Base-by-base conservation (phyloP, 1,139 yeast species). In the Suhomyces chickasaworum region DNA sequence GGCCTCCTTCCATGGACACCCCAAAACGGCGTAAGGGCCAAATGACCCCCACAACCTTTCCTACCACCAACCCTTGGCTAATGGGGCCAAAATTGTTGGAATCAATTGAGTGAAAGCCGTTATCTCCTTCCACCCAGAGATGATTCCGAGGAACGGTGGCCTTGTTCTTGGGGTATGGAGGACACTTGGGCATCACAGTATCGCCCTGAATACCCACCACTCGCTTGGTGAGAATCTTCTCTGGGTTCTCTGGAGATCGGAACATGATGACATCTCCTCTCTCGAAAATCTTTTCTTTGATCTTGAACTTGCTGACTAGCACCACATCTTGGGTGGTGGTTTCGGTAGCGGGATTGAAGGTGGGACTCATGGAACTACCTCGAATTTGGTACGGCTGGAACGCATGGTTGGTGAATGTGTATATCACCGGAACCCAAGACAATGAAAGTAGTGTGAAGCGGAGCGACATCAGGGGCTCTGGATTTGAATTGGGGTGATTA, bases 101-200 rank as follows among this genome's bases (percentile, higher is more conserved):
- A 65, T 90, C 97, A 3, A 89, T 69, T 1, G 95, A 86, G 58
- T 89, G 97, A 45, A 84, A 70, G n/a, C 66, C 65, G 61, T 89
- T 90, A 62, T 91, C 98, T 3, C 98, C 98, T 64, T 91, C 97
- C 0, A 90, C 90, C 97, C 97, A 91, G 10, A 89, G 58, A 61
- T 91, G 98, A 57, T 84, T 86, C 47, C 88, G 66, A 3, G 97
- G 97, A 2, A 91, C 69, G 21, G 68, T 67, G 7, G 85, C 83
- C 37, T 71, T 69, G 2, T 74, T 68, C 57, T 82, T 78, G 1
- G 95, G 93, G 60, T 86, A 89, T 16, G 83, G 83, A 25, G 66
- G 64, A 9, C 77, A 68, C 47, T 84, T 71, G 1, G 96, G 82
- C 20, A 65, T 59, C 0, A 90, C 73, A 3, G 72, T 63, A 55